Conservation (phyloP, 2,329 filamentous ascomycete species). For the Fusarium avenaceum region DNA sequence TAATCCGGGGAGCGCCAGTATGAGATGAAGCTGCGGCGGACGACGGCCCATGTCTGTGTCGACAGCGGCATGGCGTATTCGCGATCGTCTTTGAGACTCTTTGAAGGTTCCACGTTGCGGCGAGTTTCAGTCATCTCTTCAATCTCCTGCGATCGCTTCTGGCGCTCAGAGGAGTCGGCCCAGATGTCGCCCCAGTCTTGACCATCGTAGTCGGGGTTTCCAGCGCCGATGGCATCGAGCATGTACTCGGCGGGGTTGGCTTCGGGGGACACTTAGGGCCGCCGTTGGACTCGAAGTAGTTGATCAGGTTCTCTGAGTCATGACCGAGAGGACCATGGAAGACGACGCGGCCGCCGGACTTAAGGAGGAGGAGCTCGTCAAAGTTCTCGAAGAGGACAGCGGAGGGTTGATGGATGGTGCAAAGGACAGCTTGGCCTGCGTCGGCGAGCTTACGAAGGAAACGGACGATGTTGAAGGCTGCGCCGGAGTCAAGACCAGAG, state of each 20-base stretch:
- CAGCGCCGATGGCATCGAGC: constrained; percentile 71
- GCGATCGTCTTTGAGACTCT: constrained; percentile 62
- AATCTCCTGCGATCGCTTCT: constrained; percentile 64
- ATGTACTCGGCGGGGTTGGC: constrained; percentile 69
- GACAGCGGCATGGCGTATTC: constrained; percentile 74
- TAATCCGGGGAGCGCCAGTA: constrained; percentile 78
- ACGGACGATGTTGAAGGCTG: constrained; percentile 72
- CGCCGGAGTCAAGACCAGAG: constrained; percentile 69
- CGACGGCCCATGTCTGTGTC: constrained; percentile 67
- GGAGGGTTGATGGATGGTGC: constrained; percentile 72
- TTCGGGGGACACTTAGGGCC: constrained; percentile 61
- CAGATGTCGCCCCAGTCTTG: constrained; percentile 75
- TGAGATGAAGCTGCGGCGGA: constrained; percentile 69
- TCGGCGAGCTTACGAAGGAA: constrained; percentile 73
- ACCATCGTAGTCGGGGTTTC: constrained; percentile 70
- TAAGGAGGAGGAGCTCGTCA: constrained; percentile 68
- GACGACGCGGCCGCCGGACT: constrained; percentile 65
- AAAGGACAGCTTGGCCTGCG: constrained; percentile 70
- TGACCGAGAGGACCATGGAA: constrained; percentile 68
- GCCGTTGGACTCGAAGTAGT: constrained; percentile 67
- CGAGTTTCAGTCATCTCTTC: constrained; percentile 64
- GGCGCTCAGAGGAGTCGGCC: constrained; percentile 65
- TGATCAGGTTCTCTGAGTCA: constrained; percentile 62
- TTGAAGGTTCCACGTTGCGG: constrained; percentile 54
- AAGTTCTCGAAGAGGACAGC: constrained; percentile 69